Percentiles rank a stretch among this genome's conserved stretches.
These are phyloP conservation scores for Irineochytrium annulatum DNA, from an alignment of 192 early-diverging fungal species.

Conservation along the genomic window DNA sequence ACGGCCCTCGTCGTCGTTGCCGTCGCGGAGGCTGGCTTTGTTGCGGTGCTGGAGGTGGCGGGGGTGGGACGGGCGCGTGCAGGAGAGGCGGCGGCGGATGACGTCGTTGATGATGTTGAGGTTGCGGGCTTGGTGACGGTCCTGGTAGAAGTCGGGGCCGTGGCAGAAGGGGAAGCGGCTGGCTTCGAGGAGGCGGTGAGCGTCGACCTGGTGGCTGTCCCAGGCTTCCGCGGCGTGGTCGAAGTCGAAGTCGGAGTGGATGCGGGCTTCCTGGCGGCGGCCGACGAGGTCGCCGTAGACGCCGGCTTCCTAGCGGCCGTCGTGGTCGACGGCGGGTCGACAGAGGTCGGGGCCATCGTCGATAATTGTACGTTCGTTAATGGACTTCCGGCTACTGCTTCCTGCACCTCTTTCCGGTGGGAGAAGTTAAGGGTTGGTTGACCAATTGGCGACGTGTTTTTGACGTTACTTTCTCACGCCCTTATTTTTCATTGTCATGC, in stretches of 20 bases:
- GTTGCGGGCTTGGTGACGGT: not conserved
- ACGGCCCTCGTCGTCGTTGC: not conserved
- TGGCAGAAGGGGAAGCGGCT: not conserved
- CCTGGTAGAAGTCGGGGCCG: not conserved
- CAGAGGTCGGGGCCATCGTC: no score
- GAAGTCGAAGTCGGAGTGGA: not conserved
- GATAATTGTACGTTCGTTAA: no score
- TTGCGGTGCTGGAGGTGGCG: not conserved
- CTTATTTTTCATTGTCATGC: no score
- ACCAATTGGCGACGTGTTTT: no score
- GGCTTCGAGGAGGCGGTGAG: not conserved
- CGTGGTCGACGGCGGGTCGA: no score
- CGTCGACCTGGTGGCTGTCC: not conserved
- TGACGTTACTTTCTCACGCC: no score
- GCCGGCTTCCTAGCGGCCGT: not conserved
- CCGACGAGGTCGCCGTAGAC: not conserved
- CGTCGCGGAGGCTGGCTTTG: not conserved
- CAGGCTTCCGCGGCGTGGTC: no score
- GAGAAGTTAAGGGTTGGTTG: no score
- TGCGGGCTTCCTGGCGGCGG: not conserved
- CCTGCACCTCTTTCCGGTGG: no score
- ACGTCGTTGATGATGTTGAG: not conserved
- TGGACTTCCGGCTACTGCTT: no score
- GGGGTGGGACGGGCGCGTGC: not conserved
- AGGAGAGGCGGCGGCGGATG: not conserved